phyloP scores from a whole-genome alignment of 305 asterid species.

The Solanum aculeatissimum region DNA sequence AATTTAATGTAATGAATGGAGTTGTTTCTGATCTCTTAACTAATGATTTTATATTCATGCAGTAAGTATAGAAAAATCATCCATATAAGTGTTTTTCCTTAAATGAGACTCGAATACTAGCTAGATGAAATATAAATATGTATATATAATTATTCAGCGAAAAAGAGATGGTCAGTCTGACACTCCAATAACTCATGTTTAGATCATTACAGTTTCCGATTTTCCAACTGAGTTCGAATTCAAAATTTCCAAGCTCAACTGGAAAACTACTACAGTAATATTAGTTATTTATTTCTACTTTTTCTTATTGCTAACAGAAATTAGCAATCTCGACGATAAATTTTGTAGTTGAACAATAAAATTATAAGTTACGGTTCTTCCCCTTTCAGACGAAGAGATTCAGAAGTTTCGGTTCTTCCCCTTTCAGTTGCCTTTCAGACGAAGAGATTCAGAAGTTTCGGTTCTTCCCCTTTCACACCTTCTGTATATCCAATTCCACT shows the following conservation, averaged over 20 bases:
- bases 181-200: neutral
- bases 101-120: too few relatives aligned
- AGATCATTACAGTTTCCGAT: neutral
- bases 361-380: too few relatives aligned
- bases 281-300: neutral
- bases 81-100: neutral
- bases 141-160: neutral
- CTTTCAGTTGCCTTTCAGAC: constrained; percentile 25
- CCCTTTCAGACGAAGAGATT: constrained; percentile 48
- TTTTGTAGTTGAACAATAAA: neutral
- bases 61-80: too few relatives aligned
- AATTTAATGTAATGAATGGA: too few relatives aligned
- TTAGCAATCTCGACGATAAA: neutral
- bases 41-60: too few relatives aligned
- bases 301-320: neutral
- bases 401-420: too few relatives aligned
- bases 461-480: constrained; percentile 41
- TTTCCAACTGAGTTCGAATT: neutral
- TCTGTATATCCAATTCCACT: constrained; percentile 7
- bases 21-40: too few relatives aligned
- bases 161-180: neutral
- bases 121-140: too few relatives aligned
- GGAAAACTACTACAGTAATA: neutral
- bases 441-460: constrained; percentile 82
- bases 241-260: neutral